phyloP scores from a whole-genome alignment of 2,329 filamentous ascomycete genomes.

The Zymoseptoria ardabiliae region DNA sequence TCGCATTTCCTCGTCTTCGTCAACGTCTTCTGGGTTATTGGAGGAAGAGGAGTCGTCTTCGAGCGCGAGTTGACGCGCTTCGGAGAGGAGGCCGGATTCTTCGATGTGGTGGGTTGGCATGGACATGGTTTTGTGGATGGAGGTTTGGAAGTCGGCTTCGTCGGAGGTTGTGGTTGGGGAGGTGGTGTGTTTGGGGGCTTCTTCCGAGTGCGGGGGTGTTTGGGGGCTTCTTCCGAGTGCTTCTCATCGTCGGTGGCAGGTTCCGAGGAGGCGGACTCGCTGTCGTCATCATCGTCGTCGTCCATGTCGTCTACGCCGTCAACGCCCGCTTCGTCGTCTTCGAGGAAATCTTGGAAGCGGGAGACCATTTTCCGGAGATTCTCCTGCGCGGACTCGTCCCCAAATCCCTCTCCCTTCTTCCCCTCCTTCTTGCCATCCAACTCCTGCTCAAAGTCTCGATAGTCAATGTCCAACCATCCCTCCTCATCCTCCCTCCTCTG shows the following conservation, averaged over 20 bases:
- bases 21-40: constrained; percentile 20
- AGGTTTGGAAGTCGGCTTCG: constrained; percentile 72
- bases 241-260: no score
- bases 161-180: constrained; percentile 58
- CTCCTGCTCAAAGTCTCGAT: constrained; percentile 78
- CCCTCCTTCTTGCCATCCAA: constrained; percentile 44
- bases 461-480: constrained; percentile 86
- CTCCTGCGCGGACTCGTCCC: constrained; percentile 59
- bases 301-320: constrained; percentile 66
- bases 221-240: no score
- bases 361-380: constrained; percentile 87
- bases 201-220: no score
- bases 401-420: constrained; percentile 38
- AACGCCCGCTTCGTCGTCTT: constrained; percentile 71
- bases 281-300: constrained; percentile 58
- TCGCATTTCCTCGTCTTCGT: constrained; percentile 56
- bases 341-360: constrained; percentile 85
- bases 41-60: constrained; percentile 26
- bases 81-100: constrained; percentile 27
- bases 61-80: constrained; percentile 30
- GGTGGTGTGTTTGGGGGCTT: constrained; percentile 55
- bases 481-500: constrained; percentile 69
- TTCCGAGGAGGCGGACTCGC: constrained; percentile 32
- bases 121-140: constrained; percentile 93
- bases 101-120: constrained; percentile 41